Percentiles rank a stretch among this genome's conserved stretches.
These are phyloP conservation scores for Mucor indicus DNA, from an alignment of 371 early-diverging fungal genomes.

Conservation along the genomic window DNA sequence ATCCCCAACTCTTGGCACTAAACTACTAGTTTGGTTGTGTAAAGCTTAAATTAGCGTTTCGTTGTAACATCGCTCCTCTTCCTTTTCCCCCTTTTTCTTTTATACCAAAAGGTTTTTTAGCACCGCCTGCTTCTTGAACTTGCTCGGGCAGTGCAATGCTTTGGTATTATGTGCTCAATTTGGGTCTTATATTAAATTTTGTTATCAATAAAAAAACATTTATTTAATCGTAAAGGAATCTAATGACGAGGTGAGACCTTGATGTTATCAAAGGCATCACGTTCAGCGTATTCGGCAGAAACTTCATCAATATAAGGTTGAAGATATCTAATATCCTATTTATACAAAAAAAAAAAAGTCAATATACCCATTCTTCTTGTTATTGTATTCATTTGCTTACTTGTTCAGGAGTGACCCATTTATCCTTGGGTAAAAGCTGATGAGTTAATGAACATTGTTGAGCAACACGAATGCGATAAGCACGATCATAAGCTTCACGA, in stretches of 20 bases:
- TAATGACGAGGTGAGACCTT: conserved; percentile 39
- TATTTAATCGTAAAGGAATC: conserved; percentile 5
- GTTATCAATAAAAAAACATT: no score
- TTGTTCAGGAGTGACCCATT: conserved; percentile 79
- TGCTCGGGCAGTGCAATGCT: no score
- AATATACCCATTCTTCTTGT: conserved; percentile 1
- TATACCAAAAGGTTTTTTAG: no score
- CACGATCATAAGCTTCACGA: conserved; percentile 70
- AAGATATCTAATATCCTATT: conserved; percentile 77
- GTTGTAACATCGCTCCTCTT: no score
- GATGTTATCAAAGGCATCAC: conserved; percentile 71
- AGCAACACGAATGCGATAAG: conserved; percentile 83
- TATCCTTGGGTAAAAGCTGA: conserved; percentile 63
- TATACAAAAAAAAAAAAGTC: no score
- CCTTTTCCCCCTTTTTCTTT: no score
- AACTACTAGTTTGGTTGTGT: no score
- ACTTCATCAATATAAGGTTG: conserved; percentile 83
- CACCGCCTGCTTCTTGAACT: no score
- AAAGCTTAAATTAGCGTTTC: no score
- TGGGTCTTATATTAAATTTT: no score
- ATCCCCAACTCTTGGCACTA: no score
- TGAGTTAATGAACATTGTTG: conserved; percentile 76
- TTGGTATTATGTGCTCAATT: no score
- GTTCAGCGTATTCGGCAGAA: conserved; percentile 79
- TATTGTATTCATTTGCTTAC: conserved; percentile 30